These are phyloP conservation scores for Nigrospora sphaerica DNA, from an alignment of 2,329 filamentous ascomycete genomes.

Conservation along the genomic window DNA sequence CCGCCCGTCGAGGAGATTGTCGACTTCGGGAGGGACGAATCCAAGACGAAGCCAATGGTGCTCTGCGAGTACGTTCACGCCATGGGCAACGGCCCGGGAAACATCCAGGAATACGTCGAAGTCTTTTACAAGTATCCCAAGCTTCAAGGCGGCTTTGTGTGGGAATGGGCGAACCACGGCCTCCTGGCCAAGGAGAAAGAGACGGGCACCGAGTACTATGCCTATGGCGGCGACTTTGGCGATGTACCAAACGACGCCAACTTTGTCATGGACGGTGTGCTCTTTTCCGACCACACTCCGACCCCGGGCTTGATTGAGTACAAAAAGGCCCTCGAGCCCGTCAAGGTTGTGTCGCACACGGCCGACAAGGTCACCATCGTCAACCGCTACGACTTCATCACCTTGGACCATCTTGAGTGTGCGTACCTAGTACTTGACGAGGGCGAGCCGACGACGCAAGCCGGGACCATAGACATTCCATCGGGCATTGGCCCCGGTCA, in stretches of 20 bases:
- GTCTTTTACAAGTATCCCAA: constrained; percentile 49
- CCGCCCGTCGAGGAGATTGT: constrained; percentile 34
- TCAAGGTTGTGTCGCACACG: constrained; percentile 31
- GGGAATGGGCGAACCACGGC: constrained; percentile 52
- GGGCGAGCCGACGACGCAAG: constrained; percentile 13
- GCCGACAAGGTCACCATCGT: constrained; percentile 20
- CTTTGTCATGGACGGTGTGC: constrained; percentile 46
- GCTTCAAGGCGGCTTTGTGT: constrained; percentile 57
- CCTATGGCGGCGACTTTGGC: constrained; percentile 49
- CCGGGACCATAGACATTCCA: constrained; percentile 17
- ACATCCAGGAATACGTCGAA: constrained; percentile 57
- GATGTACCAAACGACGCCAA: constrained; percentile 49
- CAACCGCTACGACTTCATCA: constrained; percentile 34
- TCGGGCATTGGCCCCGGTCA: constrained; percentile 15
- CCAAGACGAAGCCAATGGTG: constrained; percentile 42
- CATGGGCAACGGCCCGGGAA: constrained; percentile 64
- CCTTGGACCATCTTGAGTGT: constrained; percentile 29
- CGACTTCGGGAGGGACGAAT: constrained; percentile 25
- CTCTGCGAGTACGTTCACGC: constrained; percentile 45
- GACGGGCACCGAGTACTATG: constrained; percentile 38
- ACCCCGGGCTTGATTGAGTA: constrained; percentile 34
- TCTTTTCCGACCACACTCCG: constrained; percentile 38
- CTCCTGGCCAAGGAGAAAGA: constrained; percentile 33
- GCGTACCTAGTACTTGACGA: constrained; percentile 20
- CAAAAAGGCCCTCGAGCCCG: constrained; percentile 40